Evolutionary conservation across 257 asterid genomes (phyloP), one percentile per base, ranked within the genome.

Genomic region (Coffea canephora): DNA sequence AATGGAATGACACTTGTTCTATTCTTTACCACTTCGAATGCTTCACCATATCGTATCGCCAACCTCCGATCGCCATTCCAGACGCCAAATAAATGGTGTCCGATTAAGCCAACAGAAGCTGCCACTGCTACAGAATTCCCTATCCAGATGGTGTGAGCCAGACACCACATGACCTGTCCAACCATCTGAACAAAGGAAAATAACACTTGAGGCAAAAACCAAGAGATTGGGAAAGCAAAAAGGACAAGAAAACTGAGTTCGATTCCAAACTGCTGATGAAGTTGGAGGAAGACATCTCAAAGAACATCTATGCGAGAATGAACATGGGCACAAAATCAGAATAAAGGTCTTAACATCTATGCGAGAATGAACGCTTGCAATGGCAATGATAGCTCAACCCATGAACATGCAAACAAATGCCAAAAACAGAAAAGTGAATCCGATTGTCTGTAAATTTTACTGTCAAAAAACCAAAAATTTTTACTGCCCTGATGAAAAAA

Each of bases 11-110:
- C 80, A 41, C 99, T 96, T 2, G 98, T 96, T 84, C 98, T 89
- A 76, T 78, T 82, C 87, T 92, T 94, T 31, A 96, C 91, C 5
- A 10, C 89, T 82, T 96, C 93, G 68, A 96, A 96, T 73, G 92
- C 97, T 80, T 92, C 95, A 6, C 98, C 99, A 27, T 94, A 84
- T 43, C 98, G 85, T 16, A 86, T 87, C 64, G 89, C 93, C 84
- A 96, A 80, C 80, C 99, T 89, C 27, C 98, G 85, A 83, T 96
- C 99, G 39, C 99, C 99, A 74, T 91, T 96, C 99, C 99, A 94
- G 36, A 88, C 97, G 16, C 99, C 98, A 81, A 94, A 92, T 21
- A 96, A 83, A 84, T 96, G 99, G 91, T 96, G 99, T 7, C 91
- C 96, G 1, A 96, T 96, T 85, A 96, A 86, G 69, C 99, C 99